A percentile compares a stretch with the other conserved stretches of the same genome.
Conservation (phyloP, 208 protist species). For the Porcisia hertigi region DNA sequence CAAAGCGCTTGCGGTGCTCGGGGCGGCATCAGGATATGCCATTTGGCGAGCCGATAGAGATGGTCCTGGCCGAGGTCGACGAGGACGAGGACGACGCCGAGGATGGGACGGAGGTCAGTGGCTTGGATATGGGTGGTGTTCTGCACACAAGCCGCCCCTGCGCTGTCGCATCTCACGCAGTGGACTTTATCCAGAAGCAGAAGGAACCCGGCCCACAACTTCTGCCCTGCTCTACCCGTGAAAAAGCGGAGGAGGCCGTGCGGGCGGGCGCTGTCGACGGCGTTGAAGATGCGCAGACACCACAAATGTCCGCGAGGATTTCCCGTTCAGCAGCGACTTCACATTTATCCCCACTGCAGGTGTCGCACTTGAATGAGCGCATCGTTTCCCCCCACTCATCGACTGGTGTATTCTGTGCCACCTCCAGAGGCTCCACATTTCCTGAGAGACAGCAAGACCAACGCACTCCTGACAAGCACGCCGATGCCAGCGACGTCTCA, state of each 20-base stretch:
- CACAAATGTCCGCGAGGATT: background rate
- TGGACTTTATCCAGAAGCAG: background rate
- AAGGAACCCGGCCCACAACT: conserved; percentile 5
- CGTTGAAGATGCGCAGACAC: background rate
- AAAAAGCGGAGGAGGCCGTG: conserved; percentile 16
- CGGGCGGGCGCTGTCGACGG: background rate
- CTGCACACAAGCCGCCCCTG: background rate
- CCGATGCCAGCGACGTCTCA: background rate
- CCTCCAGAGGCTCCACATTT: background rate
- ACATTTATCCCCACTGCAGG: background rate
- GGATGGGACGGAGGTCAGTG: background rate
- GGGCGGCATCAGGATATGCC: conserved; percentile 27
- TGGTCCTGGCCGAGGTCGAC: conserved; percentile 20
- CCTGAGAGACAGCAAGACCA: background rate
- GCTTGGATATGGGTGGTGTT: background rate
- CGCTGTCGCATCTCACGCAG: background rate
- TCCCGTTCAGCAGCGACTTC: background rate
- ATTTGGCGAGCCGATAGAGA: conserved; percentile 26
- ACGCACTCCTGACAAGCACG: background rate
- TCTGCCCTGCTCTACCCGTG: conserved; percentile 36
- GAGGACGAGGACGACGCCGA: conserved; percentile 10
- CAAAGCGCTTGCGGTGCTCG: conserved; percentile 21
- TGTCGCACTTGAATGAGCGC: conserved; percentile 13
- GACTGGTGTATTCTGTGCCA: conserved; percentile 11
- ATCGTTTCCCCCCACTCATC: conserved; percentile 38